phyloP scores from a whole-genome alignment of 2,329 filamentous ascomycete genomes.

The Aspergillus ruber region DNA sequence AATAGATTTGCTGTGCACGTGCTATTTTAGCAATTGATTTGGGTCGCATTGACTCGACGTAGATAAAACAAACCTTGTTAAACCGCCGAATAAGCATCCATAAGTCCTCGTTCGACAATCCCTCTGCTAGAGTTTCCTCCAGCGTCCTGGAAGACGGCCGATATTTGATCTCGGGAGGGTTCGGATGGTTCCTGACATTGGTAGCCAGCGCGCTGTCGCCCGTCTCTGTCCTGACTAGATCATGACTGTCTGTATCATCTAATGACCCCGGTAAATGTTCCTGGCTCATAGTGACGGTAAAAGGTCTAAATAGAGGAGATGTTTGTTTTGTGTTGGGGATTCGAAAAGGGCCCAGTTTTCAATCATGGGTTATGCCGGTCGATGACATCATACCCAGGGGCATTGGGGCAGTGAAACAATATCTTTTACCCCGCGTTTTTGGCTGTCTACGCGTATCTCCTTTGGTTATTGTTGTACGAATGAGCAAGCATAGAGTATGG shows the following conservation, averaged over 20 bases:
- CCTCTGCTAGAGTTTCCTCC: slow-evolving; percentile 53
- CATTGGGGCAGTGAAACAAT: too few relatives aligned
- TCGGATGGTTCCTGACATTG: neutral
- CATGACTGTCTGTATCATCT: neutral
- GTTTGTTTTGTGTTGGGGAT: too few relatives aligned
- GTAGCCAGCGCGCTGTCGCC: neutral
- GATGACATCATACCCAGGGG: too few relatives aligned
- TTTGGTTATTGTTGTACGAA: too few relatives aligned
- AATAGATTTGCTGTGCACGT: slow-evolving; percentile 52
- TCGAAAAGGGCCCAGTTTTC: too few relatives aligned
- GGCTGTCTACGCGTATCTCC: too few relatives aligned
- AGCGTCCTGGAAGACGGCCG: neutral
- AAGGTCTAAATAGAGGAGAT: too few relatives aligned
- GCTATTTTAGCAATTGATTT: neutral
- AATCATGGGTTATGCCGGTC: too few relatives aligned
- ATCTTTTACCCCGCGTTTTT: too few relatives aligned
- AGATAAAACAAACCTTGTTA: slow-evolving; percentile 52
- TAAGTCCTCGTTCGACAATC: slow-evolving; percentile 64
- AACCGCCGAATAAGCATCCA: slow-evolving; percentile 68
- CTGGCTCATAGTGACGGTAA: neutral
- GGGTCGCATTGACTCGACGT: neutral
- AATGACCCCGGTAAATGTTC: neutral
- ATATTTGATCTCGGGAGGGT: neutral
- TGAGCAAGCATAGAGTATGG: too few relatives aligned
- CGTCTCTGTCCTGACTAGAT: neutral